Evolutionary conservation across 768 basidiomycete genomes (phyloP).

Genomic region (Tylopilus rubrobrunneus): DNA sequence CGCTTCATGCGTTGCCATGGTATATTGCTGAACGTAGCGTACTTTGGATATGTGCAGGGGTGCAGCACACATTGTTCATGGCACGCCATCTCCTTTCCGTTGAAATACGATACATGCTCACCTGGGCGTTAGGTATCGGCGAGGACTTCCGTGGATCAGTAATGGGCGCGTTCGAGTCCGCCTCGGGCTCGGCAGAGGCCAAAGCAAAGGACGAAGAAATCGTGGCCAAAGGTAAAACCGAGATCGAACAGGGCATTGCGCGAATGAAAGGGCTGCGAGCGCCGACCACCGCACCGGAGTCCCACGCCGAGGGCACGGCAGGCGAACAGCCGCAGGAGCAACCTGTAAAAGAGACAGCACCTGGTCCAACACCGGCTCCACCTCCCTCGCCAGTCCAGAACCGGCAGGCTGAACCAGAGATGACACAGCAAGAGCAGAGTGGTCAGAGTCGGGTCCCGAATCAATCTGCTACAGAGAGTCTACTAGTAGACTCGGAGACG

Average conservation of each 20-base stretch:
- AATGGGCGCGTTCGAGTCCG: constrained; percentile 37
- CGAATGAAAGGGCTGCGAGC: constrained; percentile 18
- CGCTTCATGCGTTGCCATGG: too few relatives aligned
- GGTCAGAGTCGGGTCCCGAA: background rate
- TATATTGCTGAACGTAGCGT: background rate
- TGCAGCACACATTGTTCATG: constrained; percentile 35
- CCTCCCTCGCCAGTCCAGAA: background rate
- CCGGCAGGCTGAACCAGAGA: background rate
- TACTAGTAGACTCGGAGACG: background rate
- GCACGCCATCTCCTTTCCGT: constrained; percentile 14
- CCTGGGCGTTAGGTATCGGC: constrained; percentile 34
- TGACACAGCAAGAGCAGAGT: background rate
- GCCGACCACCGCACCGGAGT: background rate
- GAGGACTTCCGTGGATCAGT: constrained; percentile 44
- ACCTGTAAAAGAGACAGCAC: background rate
- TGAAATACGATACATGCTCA: background rate
- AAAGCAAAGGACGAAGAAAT: constrained; percentile 35
- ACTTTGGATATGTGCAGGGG: constrained; percentile 25
- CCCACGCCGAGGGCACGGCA: background rate
- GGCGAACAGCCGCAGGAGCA: background rate
- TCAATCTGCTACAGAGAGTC: background rate
- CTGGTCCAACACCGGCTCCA: background rate
- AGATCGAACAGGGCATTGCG: constrained; percentile 39
- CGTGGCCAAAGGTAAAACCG: constrained; percentile 34
- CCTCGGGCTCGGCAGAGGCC: constrained; percentile 22